Percentiles rank a stretch among this genome's conserved stretches.
Conservation (phyloP, 345 rosid genomes). For the Sonneratia alba region DNA sequence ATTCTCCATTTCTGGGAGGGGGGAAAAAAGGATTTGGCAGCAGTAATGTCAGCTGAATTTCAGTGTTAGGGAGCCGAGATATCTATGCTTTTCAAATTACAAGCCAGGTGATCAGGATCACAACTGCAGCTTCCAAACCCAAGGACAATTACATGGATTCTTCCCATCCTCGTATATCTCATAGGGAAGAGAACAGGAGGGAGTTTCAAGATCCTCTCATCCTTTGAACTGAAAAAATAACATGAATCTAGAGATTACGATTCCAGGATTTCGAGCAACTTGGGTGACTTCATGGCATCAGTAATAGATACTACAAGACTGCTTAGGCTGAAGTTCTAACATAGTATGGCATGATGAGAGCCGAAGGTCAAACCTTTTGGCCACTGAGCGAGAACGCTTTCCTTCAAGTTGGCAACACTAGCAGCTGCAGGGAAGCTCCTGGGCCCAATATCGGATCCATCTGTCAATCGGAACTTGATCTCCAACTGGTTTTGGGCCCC, state of each 20-base stretch:
- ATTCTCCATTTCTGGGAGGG: slow-evolving; percentile 61
- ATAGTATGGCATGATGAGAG: background rate
- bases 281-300: too few species aligned
- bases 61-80: background rate
- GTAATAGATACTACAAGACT: background rate
- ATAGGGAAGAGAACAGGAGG: too few species aligned
- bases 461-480: slow-evolving; percentile 85
- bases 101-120: background rate
- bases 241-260: background rate
- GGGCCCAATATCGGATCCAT: slow-evolving; percentile 96
- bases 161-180: too few species aligned
- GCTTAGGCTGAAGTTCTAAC: background rate
- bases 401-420: slow-evolving; percentile 81
- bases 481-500: slow-evolving; percentile 73
- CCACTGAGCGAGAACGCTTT: slow-evolving; percentile 86
- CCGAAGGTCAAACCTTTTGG: slow-evolving; percentile 69
- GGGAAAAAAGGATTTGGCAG: background rate
- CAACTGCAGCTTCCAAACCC: background rate
- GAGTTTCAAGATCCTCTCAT: background rate
- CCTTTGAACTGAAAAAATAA: background rate
- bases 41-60: too few species aligned
- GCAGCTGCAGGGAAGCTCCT: slow-evolving; percentile 75
- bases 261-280: background rate
- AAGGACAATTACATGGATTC: background rate
- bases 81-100: background rate